A percentile compares a stretch with the other conserved stretches of the same genome.
phyloP scores from a whole-genome alignment of 495 filamentous ascomycete genomes.

The Clavariopsis aquatica region DNA sequence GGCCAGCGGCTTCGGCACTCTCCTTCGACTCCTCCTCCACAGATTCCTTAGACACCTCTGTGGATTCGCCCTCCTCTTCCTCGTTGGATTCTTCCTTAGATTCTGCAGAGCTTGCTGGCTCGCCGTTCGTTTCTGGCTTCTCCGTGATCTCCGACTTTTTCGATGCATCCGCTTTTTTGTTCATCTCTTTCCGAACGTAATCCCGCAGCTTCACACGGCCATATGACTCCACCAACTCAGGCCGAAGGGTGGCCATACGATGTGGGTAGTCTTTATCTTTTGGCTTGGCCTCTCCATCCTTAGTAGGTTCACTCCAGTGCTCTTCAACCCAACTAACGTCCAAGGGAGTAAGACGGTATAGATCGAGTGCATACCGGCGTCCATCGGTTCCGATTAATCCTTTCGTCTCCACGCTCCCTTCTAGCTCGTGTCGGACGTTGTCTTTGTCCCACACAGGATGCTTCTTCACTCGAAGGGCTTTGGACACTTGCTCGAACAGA shows the following conservation, averaged over 20 bases:
- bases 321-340: constrained; percentile 91
- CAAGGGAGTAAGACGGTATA: constrained; percentile 91
- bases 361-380: constrained; percentile 91
- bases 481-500: constrained; percentile 86
- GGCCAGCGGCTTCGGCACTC: constrained; percentile 45
- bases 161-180: constrained; percentile 36
- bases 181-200: constrained; percentile 74
- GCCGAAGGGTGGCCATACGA: constrained; percentile 87
- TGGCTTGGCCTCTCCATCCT: constrained; percentile 45
- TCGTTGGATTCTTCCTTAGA: constrained; percentile 17
- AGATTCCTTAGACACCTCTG: constrained; percentile 13
- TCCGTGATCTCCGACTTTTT: constrained; percentile 22
- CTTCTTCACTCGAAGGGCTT: constrained; percentile 83
- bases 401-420: constrained; percentile 97
- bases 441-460: constrained; percentile 99
- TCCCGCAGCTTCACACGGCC: constrained; percentile 83
- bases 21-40: constrained; percentile 39
- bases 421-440: constrained; percentile 82
- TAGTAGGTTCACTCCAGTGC: constrained; percentile 50
- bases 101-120: background rate
- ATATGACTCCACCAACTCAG: constrained; percentile 83
- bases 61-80: background rate
- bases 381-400: constrained; percentile 96
- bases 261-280: constrained; percentile 69
- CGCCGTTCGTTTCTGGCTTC: constrained; percentile 11